phyloP scores from a whole-genome alignment of 2,329 filamentous ascomycete species.

The Trichoderma pleuroti region DNA sequence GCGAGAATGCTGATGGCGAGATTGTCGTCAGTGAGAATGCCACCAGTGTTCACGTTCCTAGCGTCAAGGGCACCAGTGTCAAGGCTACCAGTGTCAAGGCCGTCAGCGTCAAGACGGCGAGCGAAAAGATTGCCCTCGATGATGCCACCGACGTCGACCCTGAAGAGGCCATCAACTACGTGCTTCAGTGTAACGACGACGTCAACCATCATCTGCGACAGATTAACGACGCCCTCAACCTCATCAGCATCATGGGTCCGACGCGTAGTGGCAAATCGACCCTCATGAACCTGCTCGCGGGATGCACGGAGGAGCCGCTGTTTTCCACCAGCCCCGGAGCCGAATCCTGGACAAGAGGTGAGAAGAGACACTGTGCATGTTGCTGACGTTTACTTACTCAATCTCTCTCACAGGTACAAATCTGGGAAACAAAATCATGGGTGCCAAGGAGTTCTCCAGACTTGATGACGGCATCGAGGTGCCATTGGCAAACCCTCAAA shows the following conservation, averaged over 20 bases:
- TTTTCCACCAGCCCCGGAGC: slow-evolving; percentile 10
- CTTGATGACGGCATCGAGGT: slow-evolving; percentile 11
- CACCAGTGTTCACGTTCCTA: neutral
- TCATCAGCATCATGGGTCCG: slow-evolving; percentile 18
- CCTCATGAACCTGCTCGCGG: slow-evolving; percentile 14
- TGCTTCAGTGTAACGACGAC: slow-evolving; percentile 8
- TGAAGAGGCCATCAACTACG: slow-evolving; percentile 3
- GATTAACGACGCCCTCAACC: slow-evolving; percentile 13
- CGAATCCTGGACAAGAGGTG: slow-evolving; percentile 16
- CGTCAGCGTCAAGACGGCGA: neutral
- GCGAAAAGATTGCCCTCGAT: neutral
- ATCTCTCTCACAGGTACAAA: neutral
- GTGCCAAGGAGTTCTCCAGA: slow-evolving; percentile 6
- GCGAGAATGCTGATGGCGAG: neutral
- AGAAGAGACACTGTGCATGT: neutral
- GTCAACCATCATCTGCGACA: slow-evolving; percentile 10
- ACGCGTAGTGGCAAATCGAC: slow-evolving; percentile 12
- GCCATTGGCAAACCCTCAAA: neutral
- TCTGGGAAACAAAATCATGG: slow-evolving; percentile 15
- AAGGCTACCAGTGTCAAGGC: neutral
- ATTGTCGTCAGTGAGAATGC: neutral
- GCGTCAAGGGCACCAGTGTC: neutral
- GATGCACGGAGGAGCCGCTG: slow-evolving; percentile 6
- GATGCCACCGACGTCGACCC: slow-evolving; percentile 5
- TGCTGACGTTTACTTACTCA: neutral